Base-by-base conservation (phyloP, 176 grass and related monocot genomes). In the Cymbopogon citratus region DNA sequence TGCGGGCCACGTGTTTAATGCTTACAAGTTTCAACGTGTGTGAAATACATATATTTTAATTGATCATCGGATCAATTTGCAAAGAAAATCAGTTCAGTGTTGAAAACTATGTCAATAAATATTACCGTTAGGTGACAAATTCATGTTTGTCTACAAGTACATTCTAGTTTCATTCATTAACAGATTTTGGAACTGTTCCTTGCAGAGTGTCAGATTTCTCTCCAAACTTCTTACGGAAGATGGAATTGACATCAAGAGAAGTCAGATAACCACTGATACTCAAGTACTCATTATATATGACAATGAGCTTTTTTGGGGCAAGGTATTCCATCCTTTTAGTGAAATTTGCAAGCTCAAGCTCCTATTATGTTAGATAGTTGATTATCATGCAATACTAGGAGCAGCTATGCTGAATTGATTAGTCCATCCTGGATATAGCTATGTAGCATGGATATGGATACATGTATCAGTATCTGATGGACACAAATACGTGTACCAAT, bases 181-280 rank as follows among this genome's bases (percentile, higher is more conserved):
- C 71, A 59, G 41, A 65, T 56, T 52, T 59, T 23, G 31, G n/a
- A 78, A 69, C 71, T 78, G 59, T 90, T 82, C 43, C 35, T 61
- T 85, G 83, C 92, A 97, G 90, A 97, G 94, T 66, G 90, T 94
- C 75, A 89, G 94, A 90, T 97, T 97, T 36, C 87, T 97, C 28
- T 57, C 90, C 4, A 89, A 97, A 48, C 94, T 97, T 71, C 61
- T 97, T 71, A 97, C 94, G 33, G 94, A 97, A 87, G 91, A 90
- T 66, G 94, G 87, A 54, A 97, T 97, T 81, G 92, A 94, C 69
- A 90, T 94, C 52, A 97, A 92, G 77, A 97, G 94, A 84, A 97
- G 81, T 63, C 90, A 97, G 82, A 92, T 94, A 90, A 92, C 12
- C 76, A n/a, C 49, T n/a, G 2, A 3, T 54, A 54, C 51, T 54